These are phyloP conservation scores for Choanephora cucurbitarum DNA, from an alignment of 371 early-diverging fungal species.

Conservation along the genomic window DNA sequence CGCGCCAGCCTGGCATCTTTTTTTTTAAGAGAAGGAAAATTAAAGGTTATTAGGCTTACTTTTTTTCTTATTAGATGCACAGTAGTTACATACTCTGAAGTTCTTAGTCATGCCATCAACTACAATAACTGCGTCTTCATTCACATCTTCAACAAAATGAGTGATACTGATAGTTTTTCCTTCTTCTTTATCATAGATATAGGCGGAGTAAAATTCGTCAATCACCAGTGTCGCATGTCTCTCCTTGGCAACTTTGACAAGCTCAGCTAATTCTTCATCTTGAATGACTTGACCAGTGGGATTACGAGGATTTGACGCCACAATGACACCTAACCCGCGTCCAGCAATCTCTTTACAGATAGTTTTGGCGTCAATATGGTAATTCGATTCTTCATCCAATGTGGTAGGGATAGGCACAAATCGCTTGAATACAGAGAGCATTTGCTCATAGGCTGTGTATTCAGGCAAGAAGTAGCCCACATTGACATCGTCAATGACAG, in stretches of 20 bases:
- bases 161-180: conserved; percentile 46
- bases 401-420: conserved; percentile 58
- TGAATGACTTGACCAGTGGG: conserved; percentile 56
- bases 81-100: conserved; percentile 40
- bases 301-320: conserved; percentile 56
- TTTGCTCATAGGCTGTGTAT: conserved; percentile 54
- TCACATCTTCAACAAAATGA: conserved; percentile 46
- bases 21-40: too few species aligned
- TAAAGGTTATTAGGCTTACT: too few species aligned
- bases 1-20: conserved; percentile 60
- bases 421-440: conserved; percentile 50
- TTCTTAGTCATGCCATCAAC: conserved; percentile 51
- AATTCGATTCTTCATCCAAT: conserved; percentile 38
- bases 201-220: conserved; percentile 57
- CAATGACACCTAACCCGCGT: conserved; percentile 50
- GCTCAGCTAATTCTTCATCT: conserved; percentile 40
- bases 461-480: conserved; percentile 60
- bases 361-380: conserved; percentile 44
- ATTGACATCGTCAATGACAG: conserved; percentile 50
- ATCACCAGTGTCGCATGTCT: conserved; percentile 47
- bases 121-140: conserved; percentile 49
- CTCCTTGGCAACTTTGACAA: conserved; percentile 39
- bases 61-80: too few species aligned
- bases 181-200: conserved; percentile 44
- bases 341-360: conserved; percentile 45